Evolutionary conservation across 495 filamentous ascomycete species (phyloP), one percentile per base, ranked within the genome.

Genomic region (Cudoniella acicularis): DNA sequence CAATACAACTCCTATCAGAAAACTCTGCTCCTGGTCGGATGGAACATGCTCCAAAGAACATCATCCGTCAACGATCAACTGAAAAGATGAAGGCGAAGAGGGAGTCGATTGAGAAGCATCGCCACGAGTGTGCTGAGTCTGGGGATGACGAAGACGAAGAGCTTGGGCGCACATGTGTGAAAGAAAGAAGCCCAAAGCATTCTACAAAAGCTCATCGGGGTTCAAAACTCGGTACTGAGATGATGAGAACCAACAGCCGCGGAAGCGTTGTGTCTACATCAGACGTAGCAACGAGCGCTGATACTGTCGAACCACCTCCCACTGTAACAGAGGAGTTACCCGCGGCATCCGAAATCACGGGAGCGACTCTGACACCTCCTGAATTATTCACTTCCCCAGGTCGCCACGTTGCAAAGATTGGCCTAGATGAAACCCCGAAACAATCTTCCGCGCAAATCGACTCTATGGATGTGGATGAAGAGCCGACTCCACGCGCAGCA

Each of bases 81-180:
- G 91, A 96, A 69, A 84, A 87, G 52, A 81, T 94, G 27, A 83
- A 81, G 57, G 87, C 86, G 3, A 92, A 89, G 70, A 83, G 87
- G 11, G 85, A 90, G 53, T 87, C 86, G 10, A 72, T 91, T 18
- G 90, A 94, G 68, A 88, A 83, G 60, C 81, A 87, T 54, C 81
- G 86, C 10, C 77, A 86, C 57, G 90, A 96, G 59, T 85, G 88
- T 62, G 89, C 83, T 11, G 91, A 94, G 64, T 95, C 89, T 25
- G 91, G 90, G 0, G 92, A 95, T 65, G 92, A 96, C 64, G 92
- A 96, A 71, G 92, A 96, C 52, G 92, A 96, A 52, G 92, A 95
- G 65, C 81, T 95, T 10, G 90, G 89, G 9, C 76, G 81, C 54
- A 66, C 77, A 22, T 78, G 78, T 26, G 74, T 79, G 6, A 80